Percentiles rank a stretch among this genome's conserved stretches.
These are phyloP conservation scores for Trapa bicornis DNA, from an alignment of 345 rosid species.

Conservation along the genomic window DNA sequence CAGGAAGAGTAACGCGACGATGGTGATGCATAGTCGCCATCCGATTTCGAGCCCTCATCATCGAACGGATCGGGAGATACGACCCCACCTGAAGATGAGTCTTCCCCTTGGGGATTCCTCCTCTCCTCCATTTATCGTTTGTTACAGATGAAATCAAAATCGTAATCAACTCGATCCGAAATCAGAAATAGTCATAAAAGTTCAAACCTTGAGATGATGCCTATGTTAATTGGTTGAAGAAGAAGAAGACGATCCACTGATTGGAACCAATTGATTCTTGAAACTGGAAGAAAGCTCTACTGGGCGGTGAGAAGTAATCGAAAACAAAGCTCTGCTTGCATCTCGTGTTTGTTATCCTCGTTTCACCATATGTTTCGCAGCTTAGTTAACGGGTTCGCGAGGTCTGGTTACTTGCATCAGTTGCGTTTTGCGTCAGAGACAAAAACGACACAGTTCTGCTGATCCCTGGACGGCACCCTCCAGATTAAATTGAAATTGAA, in stretches of 20 bases:
- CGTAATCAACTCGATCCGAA: not conserved
- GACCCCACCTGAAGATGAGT: slow-evolving; percentile 18
- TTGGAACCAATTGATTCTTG: not conserved
- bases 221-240: not conserved
- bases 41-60: slow-evolving; percentile 18
- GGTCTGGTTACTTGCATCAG: not conserved
- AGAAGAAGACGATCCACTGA: not conserved
- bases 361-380: not conserved
- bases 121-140: slow-evolving; percentile 46
- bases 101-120: slow-evolving; percentile 29
- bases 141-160: slow-evolving; percentile 3
- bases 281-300: not conserved
- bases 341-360: not conserved
- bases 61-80: slow-evolving; percentile 33
- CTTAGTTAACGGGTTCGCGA: not conserved
- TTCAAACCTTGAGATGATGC: slow-evolving; percentile 1
- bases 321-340: not conserved
- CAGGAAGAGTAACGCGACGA: slow-evolving; percentile 71
- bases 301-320: not conserved
- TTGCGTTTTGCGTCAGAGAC: too few species aligned
- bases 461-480: not conserved
- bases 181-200: not conserved
- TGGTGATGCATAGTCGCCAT: slow-evolving; percentile 31
- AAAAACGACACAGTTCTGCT: not conserved
- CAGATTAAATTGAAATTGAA: not conserved